Conservation (phyloP, 2,329 filamentous ascomycete genomes). For the Colletotrichum melonis region DNA sequence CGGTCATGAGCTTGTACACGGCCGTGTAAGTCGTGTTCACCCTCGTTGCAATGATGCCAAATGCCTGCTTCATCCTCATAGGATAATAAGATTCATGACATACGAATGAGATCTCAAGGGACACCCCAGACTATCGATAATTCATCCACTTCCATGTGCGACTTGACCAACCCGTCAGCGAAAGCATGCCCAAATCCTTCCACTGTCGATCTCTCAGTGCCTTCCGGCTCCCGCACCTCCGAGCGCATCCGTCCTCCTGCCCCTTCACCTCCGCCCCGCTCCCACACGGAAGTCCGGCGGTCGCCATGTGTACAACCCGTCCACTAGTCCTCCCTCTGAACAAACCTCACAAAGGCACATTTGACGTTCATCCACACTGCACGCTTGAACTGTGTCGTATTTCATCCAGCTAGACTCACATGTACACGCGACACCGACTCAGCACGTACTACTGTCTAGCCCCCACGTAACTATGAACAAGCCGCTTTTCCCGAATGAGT, state of each 20-base stretch:
- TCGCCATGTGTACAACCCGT: background rate
- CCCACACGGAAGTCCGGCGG: slow-evolving; percentile 1
- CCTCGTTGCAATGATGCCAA: background rate
- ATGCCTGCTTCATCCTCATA: background rate
- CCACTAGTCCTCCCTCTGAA: no score
- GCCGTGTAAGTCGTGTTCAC: background rate
- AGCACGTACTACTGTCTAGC: background rate
- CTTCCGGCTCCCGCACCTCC: background rate
- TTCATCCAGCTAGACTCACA: background rate
- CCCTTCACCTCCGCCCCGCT: background rate
- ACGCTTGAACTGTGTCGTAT: background rate
- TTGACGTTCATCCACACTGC: background rate
- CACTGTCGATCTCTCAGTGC: background rate
- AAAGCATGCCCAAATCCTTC: background rate
- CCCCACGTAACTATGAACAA: background rate
- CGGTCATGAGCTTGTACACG: background rate
- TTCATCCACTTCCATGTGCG: background rate
- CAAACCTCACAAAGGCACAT: background rate
- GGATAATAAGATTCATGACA: background rate
- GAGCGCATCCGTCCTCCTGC: background rate
- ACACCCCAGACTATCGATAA: background rate
- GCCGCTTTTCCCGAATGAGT: background rate
- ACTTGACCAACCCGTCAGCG: background rate
- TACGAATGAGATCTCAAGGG: background rate
- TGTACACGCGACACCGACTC: background rate